Evolutionary conservation across 2,329 filamentous ascomycete genomes (phyloP), one percentile per base, ranked within the genome.

Genomic region (Arthrobotrys sphaeroides): DNA sequence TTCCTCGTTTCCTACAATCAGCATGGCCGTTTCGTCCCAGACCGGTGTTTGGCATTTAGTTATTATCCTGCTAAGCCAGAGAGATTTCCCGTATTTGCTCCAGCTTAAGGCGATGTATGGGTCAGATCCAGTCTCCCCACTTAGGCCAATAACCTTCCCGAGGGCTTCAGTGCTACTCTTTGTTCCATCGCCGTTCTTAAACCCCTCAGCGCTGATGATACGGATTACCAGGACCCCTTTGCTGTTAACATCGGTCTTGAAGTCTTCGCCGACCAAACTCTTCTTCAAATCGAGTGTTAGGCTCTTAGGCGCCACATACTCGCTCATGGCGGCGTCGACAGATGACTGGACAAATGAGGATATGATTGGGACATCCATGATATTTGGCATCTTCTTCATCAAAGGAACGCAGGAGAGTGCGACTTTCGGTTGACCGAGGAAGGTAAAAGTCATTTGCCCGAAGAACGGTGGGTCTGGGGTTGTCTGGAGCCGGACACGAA

Each of bases 1-100:
- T 64, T 97, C 86, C 77, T 97, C 93, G 0, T 92, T 88, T 0
- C 91, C 96, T 3, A 99, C 92, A 13, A 97, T 83, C 18, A 93
- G 82, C 70, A 87, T 89, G 24, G 87, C 87, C 51, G 88, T 90
- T 80, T 93, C 91, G 28, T 91, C 85, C 90, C 90, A 93, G 51
- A 84, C 84, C 0, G 91, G 91, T 26, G 45, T 57, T 16, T 72
- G 67, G 16, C 55, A 72, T 49, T 72, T 72, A 2, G 57, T 72
- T 16, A 72, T 72, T 26, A 72, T 72, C 16, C 67, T 36, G 9
- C 45, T 92, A 61, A 85, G 90, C 80, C 83, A 90, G 70, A 90
- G 84, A 55, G 88, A 88, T 79, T 90, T 91, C 61, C 90, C 90
- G 80, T 92, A 92, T 80, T 93, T 93, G 20, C 90, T 90, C 90